Base-by-base conservation (phyloP, 1,284 basidiomycete species). In the Mixia osmundae region DNA sequence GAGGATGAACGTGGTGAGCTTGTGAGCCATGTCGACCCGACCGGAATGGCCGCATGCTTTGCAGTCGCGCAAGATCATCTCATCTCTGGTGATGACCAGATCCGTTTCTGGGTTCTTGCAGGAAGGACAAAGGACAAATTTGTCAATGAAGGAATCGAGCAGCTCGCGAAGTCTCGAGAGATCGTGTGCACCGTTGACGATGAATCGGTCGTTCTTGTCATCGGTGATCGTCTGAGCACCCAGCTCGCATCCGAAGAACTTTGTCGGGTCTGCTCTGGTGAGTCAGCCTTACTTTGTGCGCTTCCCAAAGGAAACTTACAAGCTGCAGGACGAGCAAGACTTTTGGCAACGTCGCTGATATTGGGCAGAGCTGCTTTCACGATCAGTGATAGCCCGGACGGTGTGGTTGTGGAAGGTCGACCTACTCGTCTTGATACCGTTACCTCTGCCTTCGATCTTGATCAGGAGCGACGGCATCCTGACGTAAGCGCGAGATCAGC, bases 21-120 rank as follows among this genome's bases (percentile, higher is more conserved):
- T 94, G 66, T 97, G 89, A 32, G 83, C 68, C 83, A 94, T 95
- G 58, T 97, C 85, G 45, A 97, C 70, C 35, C 65, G 70, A 25
- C 77, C 87, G 48, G 80, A 72, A 53, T 85, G 73, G 36, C 89
- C 89, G 52, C 89, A 99, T 3, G 89, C 91, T 62, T 97, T 97
- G 68, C 89, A 99, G 59, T 97, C 85, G 44, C 87, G 71, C 48
- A 78, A 71, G 56, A 97, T 89, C 49, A 75, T 68, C 53, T 94
- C 87, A 40, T 64, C 68, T 58, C 79, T 83, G 53, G 78, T 71
- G 55, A 95, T 73, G 61, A 87, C 64, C 36, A 95, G 70, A 53
- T 95, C 89, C 28, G 91, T 99, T 63, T 99, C 91, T 18, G 91
- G 91, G 57, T 99, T 99, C 66, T 95, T 95, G 76, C 91, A 99